phyloP scores from a whole-genome alignment of 306 rosid genomes.

The Begonia masoniana region DNA sequence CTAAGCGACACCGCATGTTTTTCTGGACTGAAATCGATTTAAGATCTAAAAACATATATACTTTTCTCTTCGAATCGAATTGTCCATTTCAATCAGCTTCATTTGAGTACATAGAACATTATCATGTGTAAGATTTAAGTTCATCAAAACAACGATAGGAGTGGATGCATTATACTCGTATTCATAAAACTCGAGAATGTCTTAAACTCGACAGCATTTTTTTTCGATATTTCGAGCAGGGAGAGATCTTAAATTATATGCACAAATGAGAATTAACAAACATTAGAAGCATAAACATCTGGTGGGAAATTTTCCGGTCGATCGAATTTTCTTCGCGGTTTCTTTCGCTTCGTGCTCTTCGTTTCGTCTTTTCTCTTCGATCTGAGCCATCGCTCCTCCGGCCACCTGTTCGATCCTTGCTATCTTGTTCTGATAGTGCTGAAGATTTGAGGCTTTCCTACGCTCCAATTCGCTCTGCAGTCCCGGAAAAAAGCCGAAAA shows the following conservation, averaged over 20 bases:
- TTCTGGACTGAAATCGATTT: too few species aligned
- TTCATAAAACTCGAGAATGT: too few species aligned
- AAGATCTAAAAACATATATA: background rate
- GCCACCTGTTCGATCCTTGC: slow-evolving; percentile 43
- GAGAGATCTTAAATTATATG: background rate
- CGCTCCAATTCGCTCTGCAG: slow-evolving; percentile 36
- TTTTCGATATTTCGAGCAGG: background rate
- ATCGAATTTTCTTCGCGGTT: slow-evolving; percentile 23
- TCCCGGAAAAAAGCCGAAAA: slow-evolving; percentile 1
- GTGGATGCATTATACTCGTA: too few species aligned
- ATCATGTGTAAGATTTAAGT: too few species aligned
- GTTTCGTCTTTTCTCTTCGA: slow-evolving; percentile 38
- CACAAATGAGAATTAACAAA: slow-evolving; percentile 12
- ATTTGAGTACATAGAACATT: background rate
- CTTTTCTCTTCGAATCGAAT: background rate
- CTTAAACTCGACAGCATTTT: too few species aligned
- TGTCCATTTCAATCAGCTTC: slow-evolving; percentile 6
- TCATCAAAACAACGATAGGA: too few species aligned
- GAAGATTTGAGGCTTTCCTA: slow-evolving; percentile 20
- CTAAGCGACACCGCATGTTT: too few species aligned
- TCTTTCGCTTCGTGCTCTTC: slow-evolving; percentile 34
- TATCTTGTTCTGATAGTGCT: slow-evolving; percentile 31
- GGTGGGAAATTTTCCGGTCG: slow-evolving; percentile 28
- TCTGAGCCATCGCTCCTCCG: slow-evolving; percentile 38
- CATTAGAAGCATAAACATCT: slow-evolving; percentile 50